Conservation (phyloP, 202 grass and related monocot genomes). For the Schoenoplectus triqueter region DNA sequence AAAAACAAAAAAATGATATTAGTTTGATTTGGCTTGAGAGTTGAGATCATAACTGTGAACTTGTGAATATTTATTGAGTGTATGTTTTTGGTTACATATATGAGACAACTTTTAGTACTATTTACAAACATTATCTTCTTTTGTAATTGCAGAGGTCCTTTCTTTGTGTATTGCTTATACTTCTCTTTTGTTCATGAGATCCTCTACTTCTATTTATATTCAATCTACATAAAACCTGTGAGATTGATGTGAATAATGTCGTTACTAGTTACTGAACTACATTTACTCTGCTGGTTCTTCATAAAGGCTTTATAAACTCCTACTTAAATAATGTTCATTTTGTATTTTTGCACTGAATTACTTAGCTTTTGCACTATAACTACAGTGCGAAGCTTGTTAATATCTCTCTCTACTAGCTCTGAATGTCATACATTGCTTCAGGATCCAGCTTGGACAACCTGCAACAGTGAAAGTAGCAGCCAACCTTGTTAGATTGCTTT, state of each 20-base stretch:
- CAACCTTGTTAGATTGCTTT: slow-evolving; percentile 87
- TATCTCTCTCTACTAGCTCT: slow-evolving; percentile 17
- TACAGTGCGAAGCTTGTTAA: background rate
- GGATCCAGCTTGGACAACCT: slow-evolving; percentile 82
- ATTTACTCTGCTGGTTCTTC: background rate
- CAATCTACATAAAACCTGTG: no score
- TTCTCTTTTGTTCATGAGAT: no score
- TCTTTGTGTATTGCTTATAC: background rate
- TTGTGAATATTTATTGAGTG: background rate
- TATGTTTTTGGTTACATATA: background rate
- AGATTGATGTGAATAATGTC: background rate
- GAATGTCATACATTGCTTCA: slow-evolving; percentile 33
- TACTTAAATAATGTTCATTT: background rate
- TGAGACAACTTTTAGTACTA: slow-evolving; percentile 3
- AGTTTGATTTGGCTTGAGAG: no score
- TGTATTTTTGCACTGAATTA: background rate
- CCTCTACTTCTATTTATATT: no score
- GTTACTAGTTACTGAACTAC: background rate
- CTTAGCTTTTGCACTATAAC: background rate
- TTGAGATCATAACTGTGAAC: no score
- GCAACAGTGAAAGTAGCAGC: slow-evolving; percentile 85
- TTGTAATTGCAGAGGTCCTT: background rate
- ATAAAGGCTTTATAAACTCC: background rate
- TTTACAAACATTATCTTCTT: background rate
- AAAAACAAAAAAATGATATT: no score